Base-by-base conservation (phyloP, 768 basidiomycete genomes). In the Agaricus blazei region DNA sequence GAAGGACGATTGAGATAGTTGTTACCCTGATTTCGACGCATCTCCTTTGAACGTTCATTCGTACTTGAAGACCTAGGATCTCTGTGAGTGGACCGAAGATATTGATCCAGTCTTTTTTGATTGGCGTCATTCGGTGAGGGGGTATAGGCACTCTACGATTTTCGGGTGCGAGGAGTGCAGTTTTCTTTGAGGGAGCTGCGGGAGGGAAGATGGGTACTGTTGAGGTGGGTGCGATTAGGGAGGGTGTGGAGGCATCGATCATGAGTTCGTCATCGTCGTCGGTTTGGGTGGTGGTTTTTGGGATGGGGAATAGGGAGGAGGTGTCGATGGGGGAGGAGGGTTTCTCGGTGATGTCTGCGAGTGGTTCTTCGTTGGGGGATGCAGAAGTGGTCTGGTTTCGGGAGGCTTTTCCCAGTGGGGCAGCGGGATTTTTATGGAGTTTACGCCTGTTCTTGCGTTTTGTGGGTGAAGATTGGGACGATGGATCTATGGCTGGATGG, bases 1-100 rank as follows among this genome's bases (percentile, higher is more conserved):
- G 44, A 3, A 60, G 8, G 14, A n/a, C 23, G 37, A 37, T 51
- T 9, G 2, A 19, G 42, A 74, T 89, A 34, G 8, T 34, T 34
- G 5, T 34, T 69, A 97, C 97, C 74, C 94, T 83, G 56, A 93
- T 84, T 74, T 99, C 97, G 4, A 99, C 92, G 66, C 84, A 84
- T 75, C 85, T 82, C 64, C 92, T 77, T 66, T 85, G 86, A 9
- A 92, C 84, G 66, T 99, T 99, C 96, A 99, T 98, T 64, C 97
- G 81, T 29, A 99, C 93, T 76, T 98, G 96, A 58, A 99, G 72
- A 0, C 90, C 93, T 65, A 96, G 75, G 60, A 97, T 88, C 75
- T 99, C 96, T 3, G 96, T 95, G 63, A 99, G 74, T 0, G 97
- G 97, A 0, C 93, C 90, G 67, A 98, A 98, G 56, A 98, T 85